Percentiles rank a stretch among this genome's conserved stretches.
phyloP scores from a whole-genome alignment of 2,329 filamentous ascomycete species.

The Phaeophleospora eucalypticola region DNA sequence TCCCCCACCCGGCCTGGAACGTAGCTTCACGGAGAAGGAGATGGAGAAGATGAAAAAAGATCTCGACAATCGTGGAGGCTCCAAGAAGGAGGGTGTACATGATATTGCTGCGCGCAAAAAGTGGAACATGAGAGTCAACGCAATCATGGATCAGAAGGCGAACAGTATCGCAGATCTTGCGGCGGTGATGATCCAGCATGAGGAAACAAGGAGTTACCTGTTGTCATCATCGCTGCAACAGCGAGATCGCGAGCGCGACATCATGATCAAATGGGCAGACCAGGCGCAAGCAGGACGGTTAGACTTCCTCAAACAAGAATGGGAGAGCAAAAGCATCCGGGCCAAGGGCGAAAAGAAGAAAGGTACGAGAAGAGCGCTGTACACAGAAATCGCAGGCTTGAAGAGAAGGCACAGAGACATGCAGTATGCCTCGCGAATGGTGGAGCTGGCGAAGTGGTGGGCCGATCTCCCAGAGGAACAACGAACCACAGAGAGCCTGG shows the following conservation, averaged over 20 bases:
- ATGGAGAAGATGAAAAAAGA: slow-evolving; percentile 41
- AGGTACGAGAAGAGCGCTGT: too few relatives aligned
- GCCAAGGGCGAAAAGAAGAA: too few relatives aligned
- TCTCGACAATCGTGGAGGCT: slow-evolving; percentile 29
- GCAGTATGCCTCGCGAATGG: too few relatives aligned
- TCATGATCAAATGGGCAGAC: neutral
- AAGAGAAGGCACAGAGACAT: too few relatives aligned
- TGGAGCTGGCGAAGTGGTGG: too few relatives aligned
- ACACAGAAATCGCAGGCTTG: too few relatives aligned
- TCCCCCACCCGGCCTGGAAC: slow-evolving; percentile 29
- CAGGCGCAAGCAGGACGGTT: too few relatives aligned
- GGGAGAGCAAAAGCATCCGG: too few relatives aligned
- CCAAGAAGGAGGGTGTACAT: slow-evolving; percentile 29
- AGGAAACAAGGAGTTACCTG: slow-evolving; percentile 22
- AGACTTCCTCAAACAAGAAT: too few relatives aligned
- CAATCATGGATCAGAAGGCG: slow-evolving; percentile 62
- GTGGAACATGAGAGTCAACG: slow-evolving; percentile 50
- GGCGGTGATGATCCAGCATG: slow-evolving; percentile 51
- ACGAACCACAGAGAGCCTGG: too few relatives aligned
- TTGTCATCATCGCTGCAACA: neutral
- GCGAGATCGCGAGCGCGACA: neutral
- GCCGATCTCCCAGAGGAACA: too few relatives aligned
- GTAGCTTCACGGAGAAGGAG: slow-evolving; percentile 37
- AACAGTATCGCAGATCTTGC: slow-evolving; percentile 59
- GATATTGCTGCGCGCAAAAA: slow-evolving; percentile 32